Evolutionary conservation across 768 basidiomycete genomes (phyloP), one percentile per base, ranked within the genome.

Genomic region (Mycena filopes): DNA sequence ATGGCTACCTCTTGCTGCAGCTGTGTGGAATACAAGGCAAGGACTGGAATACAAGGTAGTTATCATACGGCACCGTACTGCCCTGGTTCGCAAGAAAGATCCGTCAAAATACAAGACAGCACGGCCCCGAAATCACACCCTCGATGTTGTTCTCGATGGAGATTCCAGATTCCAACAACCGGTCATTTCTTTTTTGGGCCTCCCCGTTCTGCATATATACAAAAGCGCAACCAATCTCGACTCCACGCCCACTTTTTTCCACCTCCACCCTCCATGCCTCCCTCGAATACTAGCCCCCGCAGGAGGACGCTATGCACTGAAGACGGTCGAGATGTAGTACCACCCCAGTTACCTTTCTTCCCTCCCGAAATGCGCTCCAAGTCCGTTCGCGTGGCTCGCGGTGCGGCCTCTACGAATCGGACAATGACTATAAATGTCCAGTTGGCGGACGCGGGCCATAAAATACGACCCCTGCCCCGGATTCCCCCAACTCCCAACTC

Each of bases 341-440:
- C 60, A 11, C 61, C 57, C 11, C 54, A 63, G 55, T 28, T 67
- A 1, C 53, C 57, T 26, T 64, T 63, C 42, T 59, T 55, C 43
- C 25, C 55, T 10, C 11, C 26, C 12, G 18, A 50, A 45, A 29
- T 9, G 16, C 40, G 20, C 18, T 38, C 65, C n/a, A 20, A 25
- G 16, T 25, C 51, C 1, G 58, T 53, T 43, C 62, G 54, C 33
- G 18, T 31, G 13, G 33, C 48, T 15, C 49, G 58, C 36, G 23
- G 38, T 28, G 59, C 48, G 13, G 38, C 12, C 12, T 40, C 56
- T 13, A 12, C 10, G 2, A 15, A 15, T 36, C 36, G 49, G 49
- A 3, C 49, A 31, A 68, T 68, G 58, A 61, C 11, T 63, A 69
- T 69, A 40, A 60, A 65, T 38, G 55, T 64, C 20, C 59, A 41